phyloP scores from a whole-genome alignment of 805 yeast species.

The Jamesozyma jinghongensis region DNA sequence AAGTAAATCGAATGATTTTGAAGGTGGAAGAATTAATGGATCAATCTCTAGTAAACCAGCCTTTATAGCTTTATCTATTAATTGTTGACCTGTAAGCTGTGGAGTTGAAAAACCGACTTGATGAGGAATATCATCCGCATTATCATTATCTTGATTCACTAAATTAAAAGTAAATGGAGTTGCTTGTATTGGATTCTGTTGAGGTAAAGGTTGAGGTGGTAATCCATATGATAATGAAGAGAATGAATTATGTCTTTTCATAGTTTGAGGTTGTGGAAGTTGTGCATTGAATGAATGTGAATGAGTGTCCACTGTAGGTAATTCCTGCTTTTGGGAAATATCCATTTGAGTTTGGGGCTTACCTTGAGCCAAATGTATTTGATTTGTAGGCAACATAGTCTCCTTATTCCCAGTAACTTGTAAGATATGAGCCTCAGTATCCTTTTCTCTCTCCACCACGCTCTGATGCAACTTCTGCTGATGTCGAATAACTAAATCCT shows the following conservation, averaged over 20 bases:
- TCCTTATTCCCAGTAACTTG: slow-evolving; percentile 34
- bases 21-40: slow-evolving; percentile 17
- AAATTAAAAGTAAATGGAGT: too few relatives aligned
- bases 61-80: slow-evolving; percentile 24
- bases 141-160: not conserved
- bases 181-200: too few relatives aligned
- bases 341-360: not conserved
- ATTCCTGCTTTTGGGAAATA: too few relatives aligned
- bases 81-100: slow-evolving; percentile 46
- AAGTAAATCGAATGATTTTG: not conserved
- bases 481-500: slow-evolving; percentile 82
- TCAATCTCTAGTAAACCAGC: slow-evolving; percentile 21
- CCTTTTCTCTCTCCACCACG: slow-evolving; percentile 17
- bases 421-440: slow-evolving; percentile 26
- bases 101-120: slow-evolving; percentile 79
- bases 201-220: not conserved
- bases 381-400: slow-evolving; percentile 30
- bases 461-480: slow-evolving; percentile 82
- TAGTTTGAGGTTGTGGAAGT: not conserved
- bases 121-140: slow-evolving; percentile 34
- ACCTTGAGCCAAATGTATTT: not conserved
- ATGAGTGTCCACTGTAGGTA: too few relatives aligned
- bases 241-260: slow-evolving; percentile 34
- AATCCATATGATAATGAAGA: slow-evolving; percentile 34
- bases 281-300: not conserved